These are phyloP conservation scores for Peniophora sp. DNA, from an alignment of 1,284 basidiomycete genomes.

Conservation along the genomic window DNA sequence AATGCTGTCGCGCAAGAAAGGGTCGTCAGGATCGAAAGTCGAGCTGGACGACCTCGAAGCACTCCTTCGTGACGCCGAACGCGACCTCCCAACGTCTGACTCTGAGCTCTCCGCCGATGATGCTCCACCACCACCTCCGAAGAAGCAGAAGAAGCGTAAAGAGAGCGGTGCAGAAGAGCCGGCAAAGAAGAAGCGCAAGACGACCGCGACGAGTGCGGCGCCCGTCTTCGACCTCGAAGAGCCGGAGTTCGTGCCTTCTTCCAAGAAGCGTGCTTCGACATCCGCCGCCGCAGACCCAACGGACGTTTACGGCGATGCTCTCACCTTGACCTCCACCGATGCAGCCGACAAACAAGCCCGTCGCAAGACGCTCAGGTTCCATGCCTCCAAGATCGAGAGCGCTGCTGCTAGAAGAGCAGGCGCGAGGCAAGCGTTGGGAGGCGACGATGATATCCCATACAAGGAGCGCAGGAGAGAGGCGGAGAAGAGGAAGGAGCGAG, in stretches of 20 bases:
- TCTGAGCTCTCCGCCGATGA: not conserved
- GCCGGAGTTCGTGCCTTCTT: slow-evolving; percentile 48
- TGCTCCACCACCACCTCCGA: slow-evolving; percentile 4
- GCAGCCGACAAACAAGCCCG: slow-evolving; percentile 75
- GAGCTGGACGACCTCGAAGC: slow-evolving; percentile 48
- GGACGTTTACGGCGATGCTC: slow-evolving; percentile 73
- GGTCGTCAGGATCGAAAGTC: slow-evolving; percentile 19
- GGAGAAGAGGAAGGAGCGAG: slow-evolving; percentile 43
- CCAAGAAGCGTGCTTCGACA: slow-evolving; percentile 14
- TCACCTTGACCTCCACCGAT: slow-evolving; percentile 62
- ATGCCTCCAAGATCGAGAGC: slow-evolving; percentile 77
- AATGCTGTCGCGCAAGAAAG: slow-evolving; percentile 10
- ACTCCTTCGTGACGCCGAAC: slow-evolving; percentile 45
- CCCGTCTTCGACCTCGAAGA: slow-evolving; percentile 62
- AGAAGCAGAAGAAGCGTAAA: slow-evolving; percentile 20
- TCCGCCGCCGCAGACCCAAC: slow-evolving; percentile 19
- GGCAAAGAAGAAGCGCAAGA: slow-evolving; percentile 34
- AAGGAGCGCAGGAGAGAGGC: slow-evolving; percentile 56
- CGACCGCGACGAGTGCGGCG: slow-evolving; percentile 14
- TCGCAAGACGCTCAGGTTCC: slow-evolving; percentile 78
- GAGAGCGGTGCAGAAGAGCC: slow-evolving; percentile 8
- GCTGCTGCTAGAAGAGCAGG: slow-evolving; percentile 63
- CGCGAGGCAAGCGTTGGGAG: slow-evolving; percentile 54
- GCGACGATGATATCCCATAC: slow-evolving; percentile 88
- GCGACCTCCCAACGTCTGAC: not conserved